Evolutionary conservation across 148 eudicot species (phyloP).

Genomic region (Vaccinium macrocarpon): DNA sequence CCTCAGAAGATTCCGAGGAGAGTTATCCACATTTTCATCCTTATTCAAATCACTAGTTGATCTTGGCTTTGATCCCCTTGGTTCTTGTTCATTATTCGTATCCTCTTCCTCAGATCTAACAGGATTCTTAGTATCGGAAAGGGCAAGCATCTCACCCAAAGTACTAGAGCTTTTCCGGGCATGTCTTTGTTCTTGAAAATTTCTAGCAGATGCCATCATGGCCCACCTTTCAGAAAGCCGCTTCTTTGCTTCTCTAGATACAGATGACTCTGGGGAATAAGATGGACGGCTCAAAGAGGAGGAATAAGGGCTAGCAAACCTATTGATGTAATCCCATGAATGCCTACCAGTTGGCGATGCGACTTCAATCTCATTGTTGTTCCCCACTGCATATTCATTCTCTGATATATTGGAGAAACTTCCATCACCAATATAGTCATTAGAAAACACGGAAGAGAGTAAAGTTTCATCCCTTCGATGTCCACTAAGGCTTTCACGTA

Average conservation of each 20-base stretch:
- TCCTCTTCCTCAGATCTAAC: constrained; percentile 41
- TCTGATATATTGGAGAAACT: constrained; percentile 82
- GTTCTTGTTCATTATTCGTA: constrained; percentile 30
- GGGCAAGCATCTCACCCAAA: constrained; percentile 95
- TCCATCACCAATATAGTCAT: constrained; percentile 81
- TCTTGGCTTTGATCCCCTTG: constrained; percentile 52
- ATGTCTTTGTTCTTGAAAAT: constrained; percentile 52
- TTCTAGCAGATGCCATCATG: constrained; percentile 67
- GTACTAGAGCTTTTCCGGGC: constrained; percentile 72
- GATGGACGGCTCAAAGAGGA: constrained; percentile 74
- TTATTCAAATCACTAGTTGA: constrained; percentile 30
- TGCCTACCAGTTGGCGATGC: constrained; percentile 80
- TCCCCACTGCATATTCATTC: constrained; percentile 53
- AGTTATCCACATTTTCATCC: constrained; percentile 34
- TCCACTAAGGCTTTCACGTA: constrained; percentile 54
- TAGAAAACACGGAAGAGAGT: constrained; percentile 72
- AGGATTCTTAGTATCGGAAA: constrained; percentile 62
- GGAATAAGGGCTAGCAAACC: constrained; percentile 57
- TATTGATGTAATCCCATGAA: constrained; percentile 88
- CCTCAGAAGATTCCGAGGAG: constrained; percentile 64
- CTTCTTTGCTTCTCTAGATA: constrained; percentile 93
- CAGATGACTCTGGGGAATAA: constrained; percentile 86
- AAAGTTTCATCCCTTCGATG: constrained; percentile 72
- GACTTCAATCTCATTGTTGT: constrained; percentile 71
- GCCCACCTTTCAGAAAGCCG: constrained; percentile 99